phyloP scores from a whole-genome alignment of 2,329 filamentous ascomycete species.

The Penicillium thymicola region DNA sequence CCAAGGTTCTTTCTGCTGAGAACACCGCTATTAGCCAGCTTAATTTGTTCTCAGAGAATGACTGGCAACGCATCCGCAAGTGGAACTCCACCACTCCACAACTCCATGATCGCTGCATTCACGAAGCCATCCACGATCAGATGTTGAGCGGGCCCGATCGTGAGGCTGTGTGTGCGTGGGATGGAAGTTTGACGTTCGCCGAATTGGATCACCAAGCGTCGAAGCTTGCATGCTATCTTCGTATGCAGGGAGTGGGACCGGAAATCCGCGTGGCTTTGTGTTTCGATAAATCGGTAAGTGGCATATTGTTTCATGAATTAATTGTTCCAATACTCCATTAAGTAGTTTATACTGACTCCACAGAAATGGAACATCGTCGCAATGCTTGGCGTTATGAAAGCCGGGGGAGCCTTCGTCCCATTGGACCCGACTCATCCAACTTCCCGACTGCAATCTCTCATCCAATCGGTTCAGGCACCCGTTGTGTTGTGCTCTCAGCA shows the following conservation, averaged over 20 bases:
- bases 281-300: conserved; percentile 43
- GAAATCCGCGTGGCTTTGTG: conserved; percentile 38
- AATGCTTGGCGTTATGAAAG: conserved; percentile 42
- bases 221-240: conserved; percentile 37
- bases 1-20: conserved; percentile 45
- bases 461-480: conserved; percentile 32
- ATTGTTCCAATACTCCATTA: background rate
- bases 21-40: conserved; percentile 45
- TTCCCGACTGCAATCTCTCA: conserved; percentile 35
- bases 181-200: conserved; percentile 38
- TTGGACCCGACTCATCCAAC: conserved; percentile 41
- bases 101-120: conserved; percentile 39
- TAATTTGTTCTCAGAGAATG: conserved; percentile 55
- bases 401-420: conserved; percentile 43
- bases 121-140: conserved; percentile 38
- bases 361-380: conserved; percentile 44
- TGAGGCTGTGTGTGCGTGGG: conserved; percentile 40
- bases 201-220: conserved; percentile 40
- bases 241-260: conserved; percentile 40
- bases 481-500: conserved; percentile 35
- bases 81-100: conserved; percentile 50
- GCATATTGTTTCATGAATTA: background rate
- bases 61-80: conserved; percentile 53
- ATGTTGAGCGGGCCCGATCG: conserved; percentile 34
- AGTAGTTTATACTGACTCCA: conserved; percentile 8